A percentile compares a stretch with the other conserved stretches of the same genome.
Evolutionary conservation across 1,284 basidiomycete species (phyloP).

Genomic region (Stereum hirsutum): DNA sequence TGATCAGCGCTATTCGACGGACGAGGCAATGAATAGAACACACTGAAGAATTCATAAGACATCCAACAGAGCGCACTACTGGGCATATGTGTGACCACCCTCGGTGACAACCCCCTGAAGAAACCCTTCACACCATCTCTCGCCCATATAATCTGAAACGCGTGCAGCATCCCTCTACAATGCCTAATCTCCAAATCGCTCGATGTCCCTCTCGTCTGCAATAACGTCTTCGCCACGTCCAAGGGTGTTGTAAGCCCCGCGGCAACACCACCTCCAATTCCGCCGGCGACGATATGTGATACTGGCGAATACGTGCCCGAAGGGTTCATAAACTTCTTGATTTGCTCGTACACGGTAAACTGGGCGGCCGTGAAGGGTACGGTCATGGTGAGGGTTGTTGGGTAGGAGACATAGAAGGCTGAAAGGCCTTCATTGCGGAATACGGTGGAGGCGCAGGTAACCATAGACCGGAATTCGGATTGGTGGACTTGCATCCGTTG

Average conservation of each 20-base stretch:
- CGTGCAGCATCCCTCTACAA: slow-evolving; percentile 82
- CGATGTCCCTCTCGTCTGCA: slow-evolving; percentile 90
- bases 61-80: slow-evolving; percentile 98
- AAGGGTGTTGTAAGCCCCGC: slow-evolving; percentile 95
- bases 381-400: slow-evolving; percentile 94
- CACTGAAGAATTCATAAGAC: slow-evolving; percentile 95
- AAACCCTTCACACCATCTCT: slow-evolving; percentile 86
- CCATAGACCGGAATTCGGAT: slow-evolving; percentile 81
- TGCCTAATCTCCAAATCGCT: slow-evolving; percentile 77
- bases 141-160: slow-evolving; percentile 81
- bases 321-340: slow-evolving; percentile 87
- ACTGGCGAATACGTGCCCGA: slow-evolving; percentile 80
- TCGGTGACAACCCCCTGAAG: slow-evolving; percentile 80
- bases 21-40: too few relatives aligned
- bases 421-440: slow-evolving; percentile 80
- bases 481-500: slow-evolving; percentile 98
- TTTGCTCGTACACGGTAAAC: slow-evolving; percentile 93
- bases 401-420: slow-evolving; percentile 98
- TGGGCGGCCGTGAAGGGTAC: slow-evolving; percentile 99
- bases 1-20: too few relatives aligned
- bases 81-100: slow-evolving; percentile 94
- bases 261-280: slow-evolving; percentile 88
- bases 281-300: slow-evolving; percentile 89
- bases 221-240: slow-evolving; percentile 96
- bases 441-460: slow-evolving; percentile 76